A percentile compares a stretch with the other conserved stretches of the same genome.
These are phyloP conservation scores for Pythium guiyangense DNA, from an alignment of 352 stramenopile species.

Conservation along the genomic window DNA sequence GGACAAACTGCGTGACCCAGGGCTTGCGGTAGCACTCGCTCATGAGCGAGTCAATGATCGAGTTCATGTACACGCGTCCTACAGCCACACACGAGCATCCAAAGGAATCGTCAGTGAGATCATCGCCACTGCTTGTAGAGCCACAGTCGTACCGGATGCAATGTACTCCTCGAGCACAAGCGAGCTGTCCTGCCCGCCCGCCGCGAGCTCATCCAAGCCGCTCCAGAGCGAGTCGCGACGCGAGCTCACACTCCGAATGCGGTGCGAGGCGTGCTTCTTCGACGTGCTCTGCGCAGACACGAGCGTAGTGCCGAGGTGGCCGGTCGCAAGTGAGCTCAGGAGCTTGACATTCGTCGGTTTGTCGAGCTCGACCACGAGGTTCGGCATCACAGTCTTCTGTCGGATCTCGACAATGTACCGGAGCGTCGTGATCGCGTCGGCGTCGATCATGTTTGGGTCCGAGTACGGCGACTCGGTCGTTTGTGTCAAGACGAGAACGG, in stretches of 20 bases:
- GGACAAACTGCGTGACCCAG: conserved; percentile 66
- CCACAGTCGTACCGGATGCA: conserved; percentile 29
- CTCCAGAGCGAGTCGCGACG: conserved; percentile 43
- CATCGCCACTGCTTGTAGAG: too few relatives aligned
- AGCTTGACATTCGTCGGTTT: conserved; percentile 75
- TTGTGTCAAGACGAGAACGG: conserved; percentile 62
- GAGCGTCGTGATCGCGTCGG: conserved; percentile 76
- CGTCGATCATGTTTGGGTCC: conserved; percentile 80
- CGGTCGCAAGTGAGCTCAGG: conserved; percentile 66
- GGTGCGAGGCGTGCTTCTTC: conserved; percentile 38
- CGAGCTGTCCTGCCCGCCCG: conserved; percentile 23
- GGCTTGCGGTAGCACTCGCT: conserved; percentile 78
- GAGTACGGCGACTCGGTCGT: conserved; percentile 46
- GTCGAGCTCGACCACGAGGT: conserved; percentile 70
- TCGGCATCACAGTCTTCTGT: conserved; percentile 56
- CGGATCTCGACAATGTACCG: conserved; percentile 81
- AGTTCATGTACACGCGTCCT: conserved; percentile 74
- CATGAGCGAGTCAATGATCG: conserved; percentile 65
- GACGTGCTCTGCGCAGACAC: conserved; percentile 36
- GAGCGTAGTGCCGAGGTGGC: conserved; percentile 29
- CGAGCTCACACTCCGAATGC: conserved; percentile 25
- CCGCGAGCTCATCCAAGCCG: conserved; percentile 24
- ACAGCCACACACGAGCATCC: neutral
- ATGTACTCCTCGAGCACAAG: conserved; percentile 73
- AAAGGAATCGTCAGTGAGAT: too few relatives aligned